Conservation (phyloP, 1,284 basidiomycete genomes). For the Psilocybe mexicana region DNA sequence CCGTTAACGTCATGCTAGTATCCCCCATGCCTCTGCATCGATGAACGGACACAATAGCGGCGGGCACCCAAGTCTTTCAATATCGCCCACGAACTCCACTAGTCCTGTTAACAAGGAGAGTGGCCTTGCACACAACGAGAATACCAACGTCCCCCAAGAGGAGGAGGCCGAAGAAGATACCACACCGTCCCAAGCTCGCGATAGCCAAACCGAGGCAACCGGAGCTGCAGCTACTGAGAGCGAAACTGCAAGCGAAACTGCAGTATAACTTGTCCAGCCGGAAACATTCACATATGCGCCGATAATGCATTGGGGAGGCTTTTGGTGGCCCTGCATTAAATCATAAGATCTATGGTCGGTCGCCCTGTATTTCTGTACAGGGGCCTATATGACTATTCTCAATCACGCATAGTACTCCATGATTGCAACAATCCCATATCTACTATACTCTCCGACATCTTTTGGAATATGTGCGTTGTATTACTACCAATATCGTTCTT, state of each 20-base stretch:
- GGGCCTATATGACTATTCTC: slow-evolving; percentile 14
- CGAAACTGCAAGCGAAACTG: slow-evolving; percentile 8
- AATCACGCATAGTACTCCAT: slow-evolving; percentile 21
- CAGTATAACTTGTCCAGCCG: slow-evolving; percentile 4
- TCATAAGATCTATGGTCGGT: slow-evolving; percentile 15
- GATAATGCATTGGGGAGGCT: slow-evolving; percentile 14
- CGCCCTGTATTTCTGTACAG: slow-evolving; percentile 12
- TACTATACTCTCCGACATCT: slow-evolving; percentile 34
- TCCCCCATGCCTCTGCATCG: slow-evolving; percentile 73
- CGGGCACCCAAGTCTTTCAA: slow-evolving; percentile 55
- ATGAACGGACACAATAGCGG: slow-evolving; percentile 47
- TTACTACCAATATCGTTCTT: slow-evolving; percentile 29
- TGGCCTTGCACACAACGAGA: slow-evolving; percentile 46
- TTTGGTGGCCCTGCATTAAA: slow-evolving; percentile 17
- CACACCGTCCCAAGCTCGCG: slow-evolving; percentile 11
- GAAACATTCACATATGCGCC: neutral
- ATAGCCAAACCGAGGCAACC: slow-evolving; percentile 11
- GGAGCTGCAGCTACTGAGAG: slow-evolving; percentile 10
- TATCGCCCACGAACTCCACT: slow-evolving; percentile 69
- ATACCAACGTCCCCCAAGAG: slow-evolving; percentile 28
- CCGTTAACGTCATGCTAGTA: slow-evolving; percentile 42
- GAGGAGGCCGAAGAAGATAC: slow-evolving; percentile 11
- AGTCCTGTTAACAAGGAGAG: slow-evolving; percentile 68
- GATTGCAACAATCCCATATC: slow-evolving; percentile 23
- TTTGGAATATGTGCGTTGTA: slow-evolving; percentile 37